Percentiles rank a stretch among this genome's conserved stretches.
phyloP scores from a whole-genome alignment of 306 rosid genomes.

The Vachellia pachyceras region DNA sequence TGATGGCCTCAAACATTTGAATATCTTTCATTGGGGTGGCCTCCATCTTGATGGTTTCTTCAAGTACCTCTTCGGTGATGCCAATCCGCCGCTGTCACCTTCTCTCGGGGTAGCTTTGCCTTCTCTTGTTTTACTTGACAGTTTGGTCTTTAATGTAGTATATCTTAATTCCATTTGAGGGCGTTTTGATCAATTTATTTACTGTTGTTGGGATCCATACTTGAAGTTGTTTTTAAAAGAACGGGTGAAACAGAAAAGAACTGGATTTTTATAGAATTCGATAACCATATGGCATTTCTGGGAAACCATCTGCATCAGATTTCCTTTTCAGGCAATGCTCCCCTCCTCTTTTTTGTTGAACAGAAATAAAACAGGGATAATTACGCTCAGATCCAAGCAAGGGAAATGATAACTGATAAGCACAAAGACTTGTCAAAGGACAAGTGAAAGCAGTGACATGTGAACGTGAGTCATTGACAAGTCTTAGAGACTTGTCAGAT shows the following conservation, averaged over 20 bases:
- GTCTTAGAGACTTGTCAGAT: no score
- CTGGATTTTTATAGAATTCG: not conserved
- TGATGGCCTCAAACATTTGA: constrained; percentile 64
- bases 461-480: no score
- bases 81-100: constrained; percentile 60
- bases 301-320: not conserved
- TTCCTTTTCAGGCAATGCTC: not conserved
- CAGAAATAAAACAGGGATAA: no score
- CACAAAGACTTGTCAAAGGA: no score
- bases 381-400: no score
- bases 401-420: no score
- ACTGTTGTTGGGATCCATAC: not conserved
- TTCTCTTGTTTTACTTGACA: no score
- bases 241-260: not conserved
- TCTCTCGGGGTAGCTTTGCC: constrained; percentile 49
- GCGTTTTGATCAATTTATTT: not conserved
- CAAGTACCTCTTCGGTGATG: constrained; percentile 57
- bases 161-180: not conserved
- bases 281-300: not conserved
- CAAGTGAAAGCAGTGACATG: no score
- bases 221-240: not conserved
- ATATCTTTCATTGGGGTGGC: constrained; percentile 64
- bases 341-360: not conserved
- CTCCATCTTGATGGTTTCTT: constrained; percentile 52
- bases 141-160: not conserved